Evolutionary conservation across 2,329 filamentous ascomycete species (phyloP).

Genomic region (Fusarium domesticum): DNA sequence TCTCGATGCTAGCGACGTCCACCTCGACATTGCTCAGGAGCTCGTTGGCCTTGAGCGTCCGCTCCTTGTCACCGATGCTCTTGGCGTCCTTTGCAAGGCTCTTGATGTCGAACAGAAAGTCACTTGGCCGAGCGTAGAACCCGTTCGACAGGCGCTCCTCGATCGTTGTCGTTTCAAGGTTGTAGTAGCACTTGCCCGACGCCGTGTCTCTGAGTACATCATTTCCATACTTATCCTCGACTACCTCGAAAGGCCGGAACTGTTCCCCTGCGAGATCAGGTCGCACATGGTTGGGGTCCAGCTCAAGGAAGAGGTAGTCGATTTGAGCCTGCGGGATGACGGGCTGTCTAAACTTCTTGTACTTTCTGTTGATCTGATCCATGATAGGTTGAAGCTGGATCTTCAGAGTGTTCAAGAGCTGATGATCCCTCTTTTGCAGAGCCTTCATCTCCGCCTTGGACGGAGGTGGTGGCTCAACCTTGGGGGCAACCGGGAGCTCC

Average conservation of each 20-base stretch:
- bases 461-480: conserved; percentile 62
- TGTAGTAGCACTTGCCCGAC: conserved; percentile 88
- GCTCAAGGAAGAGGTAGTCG: conserved; percentile 79
- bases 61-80: conserved; percentile 76
- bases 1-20: conserved; percentile 76
- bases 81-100: conserved; percentile 81
- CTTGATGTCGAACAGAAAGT: conserved; percentile 86
- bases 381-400: conserved; percentile 89
- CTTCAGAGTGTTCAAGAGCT: conserved; percentile 83
- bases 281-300: conserved; percentile 67
- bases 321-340: conserved; percentile 73
- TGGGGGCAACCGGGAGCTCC: conserved; percentile 70
- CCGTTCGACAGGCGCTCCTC: conserved; percentile 96
- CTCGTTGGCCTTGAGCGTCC: conserved; percentile 84
- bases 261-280: conserved; percentile 54
- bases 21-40: conserved; percentile 91
- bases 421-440: conserved; percentile 77
- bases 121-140: conserved; percentile 86
- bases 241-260: conserved; percentile 73
- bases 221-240: conserved; percentile 74
- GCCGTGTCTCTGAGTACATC: conserved; percentile 71
- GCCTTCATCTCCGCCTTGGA: conserved; percentile 78
- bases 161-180: conserved; percentile 87
- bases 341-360: conserved; percentile 81
- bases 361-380: conserved; percentile 90